Conservation (phyloP, 2,329 filamentous ascomycete species). For the Alternaria novae-zelandiae region DNA sequence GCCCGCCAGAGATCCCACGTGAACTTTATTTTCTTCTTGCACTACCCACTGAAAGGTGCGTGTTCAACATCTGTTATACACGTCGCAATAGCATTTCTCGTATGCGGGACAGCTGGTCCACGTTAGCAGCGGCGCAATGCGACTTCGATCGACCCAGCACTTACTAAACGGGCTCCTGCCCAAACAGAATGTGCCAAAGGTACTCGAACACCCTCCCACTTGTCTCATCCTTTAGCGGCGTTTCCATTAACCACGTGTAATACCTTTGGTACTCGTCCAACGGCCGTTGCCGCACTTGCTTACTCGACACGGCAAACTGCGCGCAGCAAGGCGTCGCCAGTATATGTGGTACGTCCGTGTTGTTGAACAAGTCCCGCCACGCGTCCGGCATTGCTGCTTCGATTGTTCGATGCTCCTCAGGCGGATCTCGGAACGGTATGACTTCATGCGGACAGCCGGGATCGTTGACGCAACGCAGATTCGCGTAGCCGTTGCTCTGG, state of each 20-base stretch:
- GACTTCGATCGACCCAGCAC: conserved; percentile 8
- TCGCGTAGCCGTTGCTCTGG: conserved; percentile 49
- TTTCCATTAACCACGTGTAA: conserved; percentile 31
- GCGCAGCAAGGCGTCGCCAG: conserved; percentile 57
- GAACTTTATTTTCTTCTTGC: not conserved
- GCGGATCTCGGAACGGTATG: conserved; percentile 40
- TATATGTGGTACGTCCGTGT: conserved; percentile 16
- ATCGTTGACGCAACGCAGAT: conserved; percentile 47
- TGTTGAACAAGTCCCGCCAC: conserved; percentile 24
- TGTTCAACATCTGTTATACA: conserved; percentile 20
- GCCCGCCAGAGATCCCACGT: not conserved
- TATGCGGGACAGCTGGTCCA: conserved; percentile 24
- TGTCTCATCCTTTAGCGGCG: conserved; percentile 29
- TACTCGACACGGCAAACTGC: conserved; percentile 45
- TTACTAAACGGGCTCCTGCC: conserved; percentile 27
- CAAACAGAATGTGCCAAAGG: conserved; percentile 37
- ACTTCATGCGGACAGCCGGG: conserved; percentile 51
- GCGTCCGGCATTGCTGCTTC: conserved; percentile 23
- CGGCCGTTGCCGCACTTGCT: conserved; percentile 32
- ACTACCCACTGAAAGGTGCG: not conserved
- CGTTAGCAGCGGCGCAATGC: conserved; percentile 4
- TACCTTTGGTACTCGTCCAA: conserved; percentile 36
- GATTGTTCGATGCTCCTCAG: conserved; percentile 15
- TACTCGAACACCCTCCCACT: conserved; percentile 33
- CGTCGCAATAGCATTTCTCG: conserved; percentile 29